These are phyloP conservation scores for Linnemannia hyalina DNA, from an alignment of 192 early-diverging fungal genomes.

Conservation along the genomic window DNA sequence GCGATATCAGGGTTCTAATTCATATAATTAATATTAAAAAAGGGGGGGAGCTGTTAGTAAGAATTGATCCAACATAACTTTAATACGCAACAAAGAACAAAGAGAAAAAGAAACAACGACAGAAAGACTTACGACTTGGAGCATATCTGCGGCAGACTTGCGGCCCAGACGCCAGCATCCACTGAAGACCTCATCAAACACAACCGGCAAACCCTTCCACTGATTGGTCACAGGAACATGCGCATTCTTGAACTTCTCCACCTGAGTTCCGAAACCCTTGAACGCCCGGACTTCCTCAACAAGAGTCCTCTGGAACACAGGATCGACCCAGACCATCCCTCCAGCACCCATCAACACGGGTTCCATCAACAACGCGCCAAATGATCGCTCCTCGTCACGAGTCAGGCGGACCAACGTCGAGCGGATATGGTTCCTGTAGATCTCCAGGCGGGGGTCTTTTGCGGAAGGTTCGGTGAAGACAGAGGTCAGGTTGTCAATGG, in stretches of 20 bases:
- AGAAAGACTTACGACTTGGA: conserved; percentile 66
- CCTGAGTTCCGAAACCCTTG: conserved; percentile 37
- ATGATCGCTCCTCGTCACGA: conserved; percentile 56
- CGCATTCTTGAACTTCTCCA: conserved; percentile 16
- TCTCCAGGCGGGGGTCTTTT: conserved; percentile 40
- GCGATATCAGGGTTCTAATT: conserved; percentile 78
- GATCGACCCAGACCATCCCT: conserved; percentile 88
- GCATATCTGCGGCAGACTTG: conserved; percentile 65
- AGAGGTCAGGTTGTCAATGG: conserved; percentile 33
- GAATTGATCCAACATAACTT: neutral
- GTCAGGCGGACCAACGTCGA: conserved; percentile 47
- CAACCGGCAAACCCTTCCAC: conserved; percentile 74
- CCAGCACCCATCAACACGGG: conserved; percentile 87
- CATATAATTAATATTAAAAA: conserved; percentile 23
- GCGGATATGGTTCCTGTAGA: conserved; percentile 62
- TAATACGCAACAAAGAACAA: neutral
- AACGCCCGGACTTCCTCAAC: conserved; percentile 65
- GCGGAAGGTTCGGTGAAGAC: conserved; percentile 27
- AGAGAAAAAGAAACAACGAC: too few relatives aligned
- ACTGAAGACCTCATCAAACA: conserved; percentile 88
- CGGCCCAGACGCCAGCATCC: conserved; percentile 79
- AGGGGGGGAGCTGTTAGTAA: neutral
- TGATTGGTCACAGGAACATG: conserved; percentile 12
- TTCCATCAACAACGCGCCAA: conserved; percentile 79
- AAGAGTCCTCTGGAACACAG: conserved; percentile 79